phyloP scores from a whole-genome alignment of 805 yeast genomes.

The Candida tibetensis region DNA sequence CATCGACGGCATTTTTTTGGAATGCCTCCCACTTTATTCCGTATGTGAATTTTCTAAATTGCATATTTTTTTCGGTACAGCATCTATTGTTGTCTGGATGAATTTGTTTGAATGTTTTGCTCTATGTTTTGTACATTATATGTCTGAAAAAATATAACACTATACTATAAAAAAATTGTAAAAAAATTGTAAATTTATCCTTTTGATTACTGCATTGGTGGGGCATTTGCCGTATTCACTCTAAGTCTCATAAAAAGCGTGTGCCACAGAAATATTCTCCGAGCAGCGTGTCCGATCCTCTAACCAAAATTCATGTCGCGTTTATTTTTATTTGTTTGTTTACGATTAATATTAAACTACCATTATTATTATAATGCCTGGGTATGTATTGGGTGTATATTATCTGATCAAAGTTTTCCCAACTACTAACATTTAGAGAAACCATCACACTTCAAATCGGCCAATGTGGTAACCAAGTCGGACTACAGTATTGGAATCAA shows the following conservation, averaged over 20 bases:
- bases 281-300: too few species aligned
- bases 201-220: too few species aligned
- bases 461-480: slow-evolving; percentile 97
- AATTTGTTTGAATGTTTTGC: neutral
- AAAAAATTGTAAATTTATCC: too few species aligned
- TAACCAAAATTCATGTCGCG: neutral
- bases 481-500: slow-evolving; percentile 90
- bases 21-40: neutral
- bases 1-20: slow-evolving; percentile 6
- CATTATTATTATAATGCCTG: slow-evolving; percentile 19
- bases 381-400: slow-evolving; percentile 18
- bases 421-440: slow-evolving; percentile 45
- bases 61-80: slow-evolving; percentile 5
- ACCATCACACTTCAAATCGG: slow-evolving; percentile 74
- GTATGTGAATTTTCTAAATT: neutral
- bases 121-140: slow-evolving; percentile 1
- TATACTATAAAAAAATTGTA: too few species aligned
- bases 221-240: neutral
- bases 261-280: too few species aligned
- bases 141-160: neutral
- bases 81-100: slow-evolving; percentile 2
- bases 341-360: neutral
- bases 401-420: too few species aligned
- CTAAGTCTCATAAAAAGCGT: slow-evolving; percentile 1
- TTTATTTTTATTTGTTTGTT: neutral